Base-by-base conservation (phyloP, 2,329 filamentous ascomycete genomes). In the Aspergillus udagawae region DNA sequence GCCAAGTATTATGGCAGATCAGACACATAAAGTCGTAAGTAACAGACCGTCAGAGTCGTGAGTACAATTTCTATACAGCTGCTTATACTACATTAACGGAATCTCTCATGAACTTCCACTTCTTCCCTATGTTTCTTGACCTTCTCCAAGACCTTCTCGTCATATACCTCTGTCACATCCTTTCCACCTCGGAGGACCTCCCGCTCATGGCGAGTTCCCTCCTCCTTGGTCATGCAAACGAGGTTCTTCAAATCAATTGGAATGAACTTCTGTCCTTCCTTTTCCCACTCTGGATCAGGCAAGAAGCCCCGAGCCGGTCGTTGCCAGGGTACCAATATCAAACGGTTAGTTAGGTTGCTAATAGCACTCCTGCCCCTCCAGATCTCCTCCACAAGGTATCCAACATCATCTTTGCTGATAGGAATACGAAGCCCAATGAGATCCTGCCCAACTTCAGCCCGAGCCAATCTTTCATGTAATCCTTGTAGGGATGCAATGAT, bases 221-320 rank as follows among this genome's bases (percentile, higher is more conserved):
- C 92, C 60, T 97, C 92, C 72, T 92, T 96, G 1, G 92, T 97
- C 90, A 97, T 91, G 66, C 89, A 90, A 0, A 96, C 92, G 59
- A 97, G 70, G 49, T 96, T 87, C 28, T 82, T 80, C 65, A 93
- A 75, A 32, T 80, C 74, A 4, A 97, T 65, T 2, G 81, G 83
- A n/a, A 90, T 87, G 49, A 82, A 86, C 68, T 90, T 95, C 72
- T 97, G 92, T 23, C 87, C 85, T n/a, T 86, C 70, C 50, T 73
- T 67, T 51, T 73, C 82, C 44, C 85, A 83, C 32, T 81, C 82
- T 54, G 84, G 79, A 45, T 92, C 88, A 14, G 82, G 76, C 56
- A 83, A 79, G 62, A 85, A 89, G 25, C 82, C 82, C 27, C 73
- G 73, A 7, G 75, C 74, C 0, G 90, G 91, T 63, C 81, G 86